Evolutionary conservation across 1,284 basidiomycete genomes (phyloP), one percentile per base, ranked within the genome.

Genomic region (Ustilago xerochloae): DNA sequence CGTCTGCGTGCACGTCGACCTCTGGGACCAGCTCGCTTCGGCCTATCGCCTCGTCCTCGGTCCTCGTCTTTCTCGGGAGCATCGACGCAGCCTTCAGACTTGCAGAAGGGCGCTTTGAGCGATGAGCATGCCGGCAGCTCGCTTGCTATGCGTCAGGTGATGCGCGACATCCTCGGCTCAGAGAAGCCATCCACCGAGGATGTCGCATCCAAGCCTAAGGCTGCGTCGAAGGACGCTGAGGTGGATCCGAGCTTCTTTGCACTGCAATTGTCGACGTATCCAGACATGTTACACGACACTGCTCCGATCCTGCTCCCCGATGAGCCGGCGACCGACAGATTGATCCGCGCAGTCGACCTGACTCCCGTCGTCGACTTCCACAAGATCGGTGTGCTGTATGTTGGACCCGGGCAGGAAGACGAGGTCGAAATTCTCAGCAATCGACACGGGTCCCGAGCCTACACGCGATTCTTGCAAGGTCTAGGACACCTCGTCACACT

Each of bases 281-380:
- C 79, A 4, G 81, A 83, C 52, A 77, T 84, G 54, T 50, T 76
- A 28, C 66, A 65, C 13, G 73, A 85, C 72, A 84, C 83, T 59
- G 59, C 85, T 55, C 83, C 80, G 6, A 78, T 87, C 1, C 79
- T 87, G 20, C 85, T 89, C 6, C 87, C 88, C 5, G 83, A 86
- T 30, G 86, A 87, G 51, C 85, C 86, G 5, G 82, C 84, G 12
- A 89, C 92, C 48, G 86, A 88, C 2, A 89, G 93, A 35, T 85
- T 89, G 3, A 87, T 95, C 75, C 87, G 89, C 15, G 89, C 88
- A 4, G 88, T 99, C 32, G 94, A 98, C 80, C 88, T 89, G 43
- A 92, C 92, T 54, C 94, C 95, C 0, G 94, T 98, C 68, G 97
- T 99, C 71, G 97, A 99, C 85, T 96, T 94, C 1, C 93, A 97